Conservation (phyloP, 345 rosid species). For the Cardiospermum halicacabum region DNA sequence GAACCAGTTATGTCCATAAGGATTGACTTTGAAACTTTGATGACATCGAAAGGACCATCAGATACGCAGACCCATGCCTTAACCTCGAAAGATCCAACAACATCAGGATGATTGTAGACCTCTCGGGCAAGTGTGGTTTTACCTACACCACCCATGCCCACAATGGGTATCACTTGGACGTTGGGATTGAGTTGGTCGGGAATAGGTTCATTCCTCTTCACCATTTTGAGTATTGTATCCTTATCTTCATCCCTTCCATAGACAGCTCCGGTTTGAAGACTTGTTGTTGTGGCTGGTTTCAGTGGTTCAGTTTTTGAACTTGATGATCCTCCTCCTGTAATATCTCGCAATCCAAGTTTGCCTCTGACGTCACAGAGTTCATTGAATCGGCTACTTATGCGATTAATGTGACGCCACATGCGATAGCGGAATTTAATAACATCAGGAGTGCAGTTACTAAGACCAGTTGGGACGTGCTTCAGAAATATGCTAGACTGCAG, state of each 20-base stretch:
- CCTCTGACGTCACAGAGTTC: not conserved
- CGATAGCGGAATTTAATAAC: not conserved
- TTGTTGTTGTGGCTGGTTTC: not conserved
- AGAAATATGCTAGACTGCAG: not conserved
- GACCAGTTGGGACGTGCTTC: not conserved
- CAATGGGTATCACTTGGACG: not conserved
- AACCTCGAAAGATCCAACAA: not conserved
- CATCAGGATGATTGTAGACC: not conserved
- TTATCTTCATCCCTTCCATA: not conserved
- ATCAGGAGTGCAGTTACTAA: not conserved
- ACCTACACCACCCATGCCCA: conserved; percentile 2
- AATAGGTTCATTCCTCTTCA: not conserved
- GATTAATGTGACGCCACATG: not conserved
- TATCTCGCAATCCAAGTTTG: not conserved
- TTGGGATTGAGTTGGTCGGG: too few relatives aligned
- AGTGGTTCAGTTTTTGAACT: too few relatives aligned
- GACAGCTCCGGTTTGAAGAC: not conserved
- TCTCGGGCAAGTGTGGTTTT: conserved; percentile 4
- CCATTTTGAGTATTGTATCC: not conserved
- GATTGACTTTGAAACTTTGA: not conserved
- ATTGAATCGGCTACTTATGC: not conserved
- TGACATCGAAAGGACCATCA: not conserved
- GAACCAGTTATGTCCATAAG: not conserved
- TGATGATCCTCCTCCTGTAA: not conserved
- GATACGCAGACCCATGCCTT: conserved; percentile 7